A percentile compares a stretch with the other conserved stretches of the same genome.
These are phyloP conservation scores for Odontarrhena argentea DNA, from an alignment of 345 rosid genomes.

Conservation along the genomic window DNA sequence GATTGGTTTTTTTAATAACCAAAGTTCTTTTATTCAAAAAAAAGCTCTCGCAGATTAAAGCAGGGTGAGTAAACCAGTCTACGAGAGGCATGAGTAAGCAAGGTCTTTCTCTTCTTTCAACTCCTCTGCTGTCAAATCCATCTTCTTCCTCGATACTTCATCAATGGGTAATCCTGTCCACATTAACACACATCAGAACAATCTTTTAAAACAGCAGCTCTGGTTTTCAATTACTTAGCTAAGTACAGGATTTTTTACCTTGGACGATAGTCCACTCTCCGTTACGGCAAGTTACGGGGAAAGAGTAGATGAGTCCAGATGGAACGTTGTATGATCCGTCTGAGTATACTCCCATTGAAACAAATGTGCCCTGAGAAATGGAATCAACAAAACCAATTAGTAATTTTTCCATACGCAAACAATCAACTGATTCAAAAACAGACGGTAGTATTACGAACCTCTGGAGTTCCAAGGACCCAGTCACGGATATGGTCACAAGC, in stretches of 20 bases:
- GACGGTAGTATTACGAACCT: constrained; percentile 48
- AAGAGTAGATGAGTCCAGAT: constrained; percentile 94
- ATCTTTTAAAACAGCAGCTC: not conserved
- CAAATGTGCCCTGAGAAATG: constrained; percentile 77
- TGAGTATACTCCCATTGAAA: constrained; percentile 98
- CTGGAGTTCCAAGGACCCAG: constrained; percentile 98
- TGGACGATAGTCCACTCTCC: constrained; percentile 95
- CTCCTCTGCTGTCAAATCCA: constrained; percentile 89
- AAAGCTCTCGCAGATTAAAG: constrained; percentile 17
- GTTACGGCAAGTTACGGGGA: constrained; percentile 79
- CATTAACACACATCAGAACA: constrained; percentile 19
- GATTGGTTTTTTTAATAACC: not conserved
- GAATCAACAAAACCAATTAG: not conserved
- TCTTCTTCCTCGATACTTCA: constrained; percentile 89
- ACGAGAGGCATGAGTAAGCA: constrained; percentile 94
- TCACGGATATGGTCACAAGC: constrained; percentile 99
- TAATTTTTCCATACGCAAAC: not conserved
- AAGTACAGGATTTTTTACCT: constrained; percentile 49
- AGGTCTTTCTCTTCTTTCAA: constrained; percentile 89
- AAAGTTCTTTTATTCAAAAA: constrained; percentile 20
- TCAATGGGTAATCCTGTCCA: constrained; percentile 71
- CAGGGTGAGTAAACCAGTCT: constrained; percentile 20
- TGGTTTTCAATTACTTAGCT: not conserved
- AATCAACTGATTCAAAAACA: not conserved
- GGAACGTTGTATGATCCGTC: constrained; percentile 97